phyloP scores from a whole-genome alignment of 176 grass and related monocot genomes.

The Carex cristatella region DNA sequence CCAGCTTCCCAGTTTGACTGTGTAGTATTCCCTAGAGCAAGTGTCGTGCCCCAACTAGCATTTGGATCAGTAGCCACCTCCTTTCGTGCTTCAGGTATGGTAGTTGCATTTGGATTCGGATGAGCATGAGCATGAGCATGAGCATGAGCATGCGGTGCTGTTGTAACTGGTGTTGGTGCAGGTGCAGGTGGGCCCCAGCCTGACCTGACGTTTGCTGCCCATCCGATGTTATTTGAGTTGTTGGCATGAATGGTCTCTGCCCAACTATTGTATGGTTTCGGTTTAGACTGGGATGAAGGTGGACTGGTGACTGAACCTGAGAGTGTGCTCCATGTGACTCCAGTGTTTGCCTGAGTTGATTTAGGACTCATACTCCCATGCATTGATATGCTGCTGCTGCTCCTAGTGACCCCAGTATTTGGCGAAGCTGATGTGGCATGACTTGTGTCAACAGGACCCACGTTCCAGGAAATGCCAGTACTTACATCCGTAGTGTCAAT shows the following conservation, averaged over 20 bases:
- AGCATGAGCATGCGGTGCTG: not conserved
- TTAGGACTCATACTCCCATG: slow-evolving; percentile 18
- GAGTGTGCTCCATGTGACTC: slow-evolving; percentile 21
- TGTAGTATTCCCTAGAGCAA: slow-evolving; percentile 47
- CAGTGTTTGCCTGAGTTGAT: slow-evolving; percentile 18
- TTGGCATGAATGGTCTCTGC: not conserved
- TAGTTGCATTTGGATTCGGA: not conserved
- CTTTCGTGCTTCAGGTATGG: slow-evolving; percentile 20
- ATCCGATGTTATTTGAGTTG: not conserved
- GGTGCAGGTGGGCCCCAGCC: slow-evolving; percentile 18
- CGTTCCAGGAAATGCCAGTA: slow-evolving; percentile 16
- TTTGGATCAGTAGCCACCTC: slow-evolving; percentile 29
- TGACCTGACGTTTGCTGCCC: slow-evolving; percentile 20
- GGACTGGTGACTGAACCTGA: slow-evolving; percentile 1
- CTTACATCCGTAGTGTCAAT: not conserved
- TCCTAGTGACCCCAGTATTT: slow-evolving; percentile 7
- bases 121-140: not conserved
- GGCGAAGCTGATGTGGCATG: not conserved
- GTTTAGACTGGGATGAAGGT: slow-evolving; percentile 8
- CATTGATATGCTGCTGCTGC: slow-evolving; percentile 4
- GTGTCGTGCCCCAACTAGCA: slow-evolving; percentile 43
- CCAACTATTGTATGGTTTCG: slow-evolving; percentile 23
- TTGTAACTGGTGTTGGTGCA: not conserved
- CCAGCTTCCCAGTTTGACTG: slow-evolving; percentile 16
- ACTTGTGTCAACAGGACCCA: not conserved